phyloP scores from a whole-genome alignment of 2,329 filamentous ascomycete genomes.

The Pseudomassariella vexata region DNA sequence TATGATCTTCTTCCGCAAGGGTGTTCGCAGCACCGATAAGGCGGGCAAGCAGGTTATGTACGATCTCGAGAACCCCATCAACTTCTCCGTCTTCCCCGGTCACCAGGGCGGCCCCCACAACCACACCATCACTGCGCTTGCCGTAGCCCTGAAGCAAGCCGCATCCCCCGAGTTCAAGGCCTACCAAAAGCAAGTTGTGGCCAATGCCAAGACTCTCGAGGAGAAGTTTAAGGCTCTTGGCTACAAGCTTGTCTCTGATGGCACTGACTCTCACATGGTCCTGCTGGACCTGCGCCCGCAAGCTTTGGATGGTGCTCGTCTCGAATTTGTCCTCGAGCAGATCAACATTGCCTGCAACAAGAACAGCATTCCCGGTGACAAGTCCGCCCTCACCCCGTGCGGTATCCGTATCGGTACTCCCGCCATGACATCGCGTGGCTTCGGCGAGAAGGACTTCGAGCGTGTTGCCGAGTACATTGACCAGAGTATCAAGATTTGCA shows the following conservation, averaged over 20 bases:
- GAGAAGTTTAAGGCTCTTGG: slow-evolving; percentile 77
- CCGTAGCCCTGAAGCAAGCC: slow-evolving; percentile 93
- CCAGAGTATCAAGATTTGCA: slow-evolving; percentile 80
- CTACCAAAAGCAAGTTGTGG: slow-evolving; percentile 88
- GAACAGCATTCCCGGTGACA: slow-evolving; percentile 97
- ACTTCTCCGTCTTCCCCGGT: slow-evolving; percentile 97
- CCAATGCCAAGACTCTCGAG: slow-evolving; percentile 90
- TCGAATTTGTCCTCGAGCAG: slow-evolving; percentile 93
- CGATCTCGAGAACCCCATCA: slow-evolving; percentile 93
- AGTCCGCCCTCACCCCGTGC: slow-evolving; percentile 88
- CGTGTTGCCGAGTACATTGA: slow-evolving; percentile 88
- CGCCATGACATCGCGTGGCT: slow-evolving; percentile 94
- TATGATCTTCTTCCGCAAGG: slow-evolving; percentile 99
- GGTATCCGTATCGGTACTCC: slow-evolving; percentile 95
- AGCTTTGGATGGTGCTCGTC: slow-evolving; percentile 83
- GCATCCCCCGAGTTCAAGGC: slow-evolving; percentile 83
- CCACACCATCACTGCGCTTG: slow-evolving; percentile 96
- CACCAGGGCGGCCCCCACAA: slow-evolving; percentile 99
- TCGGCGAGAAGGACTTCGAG: slow-evolving; percentile 88
- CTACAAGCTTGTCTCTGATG: slow-evolving; percentile 91
- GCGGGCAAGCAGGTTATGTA: slow-evolving; percentile 85
- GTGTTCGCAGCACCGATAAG: slow-evolving; percentile 87
- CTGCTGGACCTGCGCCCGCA: slow-evolving; percentile 88
- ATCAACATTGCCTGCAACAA: slow-evolving; percentile 99
- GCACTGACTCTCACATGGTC: slow-evolving; percentile 97